Base-by-base conservation (phyloP, 495 filamentous ascomycete species). In the Podospora tetraspora region DNA sequence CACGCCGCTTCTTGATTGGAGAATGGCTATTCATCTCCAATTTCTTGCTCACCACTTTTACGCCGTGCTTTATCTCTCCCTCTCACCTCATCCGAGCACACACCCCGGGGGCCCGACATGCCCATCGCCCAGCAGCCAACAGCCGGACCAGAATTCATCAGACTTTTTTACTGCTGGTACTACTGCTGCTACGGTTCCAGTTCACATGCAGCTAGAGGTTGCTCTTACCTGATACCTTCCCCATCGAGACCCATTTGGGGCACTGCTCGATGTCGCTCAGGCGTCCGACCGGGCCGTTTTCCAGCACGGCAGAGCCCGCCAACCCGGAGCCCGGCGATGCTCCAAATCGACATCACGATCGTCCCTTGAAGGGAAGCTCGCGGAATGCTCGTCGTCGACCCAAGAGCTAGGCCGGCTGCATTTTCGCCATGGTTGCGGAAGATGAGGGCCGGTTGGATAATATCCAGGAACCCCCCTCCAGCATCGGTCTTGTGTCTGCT, bases 181-280 rank as follows among this genome's bases (percentile, higher is more conserved):
- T 25, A 4, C 34, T 43, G 34, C 34, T 25, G 23, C 32, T 59
- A 57, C 61, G 63, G 68, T 71, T 70, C 75, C 72, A 71, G 61
- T 74, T 65, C 59, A 59, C 24, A 70, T 76, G 75, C 74, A 76
- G 72, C 75, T 73, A 74, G 71, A 71, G 71, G 75, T 77, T 77
- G 57, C 68, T 73, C 63, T 77, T 77, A 77, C 75, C 69, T 76
- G 68, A 76, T 70, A 76, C 74, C 71, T 76, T 73, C 72, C 73
- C 61, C 63, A 73, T 76, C 34, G 59, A 74, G 69, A 27, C 70
- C 68, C 59, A 23, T 23, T 37, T 61, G 22, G 65, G 58, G n/a
- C 30, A 21, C 29, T 16, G 23, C 27, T 29, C 11, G 13, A 3
- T 60, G 59, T 6, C 22, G 27, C 19, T 27, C 43, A 52, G 19